phyloP scores from a whole-genome alignment of 2,329 filamentous ascomycete species.

The Epichloe bromicola region DNA sequence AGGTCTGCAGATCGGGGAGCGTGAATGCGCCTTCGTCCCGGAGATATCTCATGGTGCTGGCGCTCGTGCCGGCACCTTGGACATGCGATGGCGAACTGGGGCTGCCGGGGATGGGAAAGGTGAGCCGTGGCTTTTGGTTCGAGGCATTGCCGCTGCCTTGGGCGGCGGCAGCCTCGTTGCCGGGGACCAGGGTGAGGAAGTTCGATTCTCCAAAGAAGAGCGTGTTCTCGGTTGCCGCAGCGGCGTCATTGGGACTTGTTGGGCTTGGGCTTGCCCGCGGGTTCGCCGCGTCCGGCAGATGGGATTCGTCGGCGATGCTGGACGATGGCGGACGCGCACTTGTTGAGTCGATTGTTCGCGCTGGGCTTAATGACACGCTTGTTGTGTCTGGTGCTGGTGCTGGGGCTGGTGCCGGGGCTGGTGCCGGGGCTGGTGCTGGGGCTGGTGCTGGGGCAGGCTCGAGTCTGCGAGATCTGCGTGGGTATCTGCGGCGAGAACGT shows the following conservation, averaged over 20 bases:
- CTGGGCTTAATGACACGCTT: neutral
- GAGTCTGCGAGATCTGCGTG: slow-evolving; percentile 10
- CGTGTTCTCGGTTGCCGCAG: slow-evolving; percentile 5
- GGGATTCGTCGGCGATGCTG: slow-evolving; percentile 1
- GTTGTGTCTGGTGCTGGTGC: slow-evolving; percentile 6
- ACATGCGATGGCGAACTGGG: slow-evolving; percentile 11
- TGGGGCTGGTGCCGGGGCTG: neutral
- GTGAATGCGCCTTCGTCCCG: slow-evolving; percentile 30
- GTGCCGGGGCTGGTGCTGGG: neutral
- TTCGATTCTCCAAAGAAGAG: slow-evolving; percentile 27
- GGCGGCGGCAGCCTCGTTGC: slow-evolving; percentile 7
- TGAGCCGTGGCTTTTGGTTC: slow-evolving; percentile 13
- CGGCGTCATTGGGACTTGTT: neutral
- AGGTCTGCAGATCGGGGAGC: slow-evolving; percentile 29
- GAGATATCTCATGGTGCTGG: slow-evolving; percentile 34
- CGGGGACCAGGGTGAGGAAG: slow-evolving; percentile 23
- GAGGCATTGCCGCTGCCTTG: neutral
- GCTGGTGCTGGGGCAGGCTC: slow-evolving; percentile 7
- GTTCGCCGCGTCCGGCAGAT: neutral
- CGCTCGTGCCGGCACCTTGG: slow-evolving; percentile 26
- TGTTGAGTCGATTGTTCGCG: neutral
- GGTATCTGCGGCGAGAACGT: slow-evolving; percentile 10
- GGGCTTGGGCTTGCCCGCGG: neutral
- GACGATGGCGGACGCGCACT: neutral
- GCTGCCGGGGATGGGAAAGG: slow-evolving; percentile 18